phyloP scores from a whole-genome alignment of 257 asterid species.

The Echites panduratus region DNA sequence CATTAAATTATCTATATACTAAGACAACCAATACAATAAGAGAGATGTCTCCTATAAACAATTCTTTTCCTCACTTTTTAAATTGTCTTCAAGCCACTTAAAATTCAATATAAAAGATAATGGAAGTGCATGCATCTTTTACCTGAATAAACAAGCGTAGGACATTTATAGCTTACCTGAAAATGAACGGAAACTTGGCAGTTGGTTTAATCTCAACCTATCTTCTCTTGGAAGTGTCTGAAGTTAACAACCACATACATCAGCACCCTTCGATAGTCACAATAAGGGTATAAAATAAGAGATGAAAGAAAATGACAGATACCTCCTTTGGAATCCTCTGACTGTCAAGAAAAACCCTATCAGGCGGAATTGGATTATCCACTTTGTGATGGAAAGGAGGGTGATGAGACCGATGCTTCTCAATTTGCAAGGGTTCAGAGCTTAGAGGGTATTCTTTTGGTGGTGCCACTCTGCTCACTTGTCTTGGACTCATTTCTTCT shows the following conservation, averaged over 20 bases:
- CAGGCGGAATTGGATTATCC: constrained; percentile 53
- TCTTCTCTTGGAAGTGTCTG: constrained; percentile 76
- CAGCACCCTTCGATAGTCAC: background rate
- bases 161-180: constrained; percentile 38
- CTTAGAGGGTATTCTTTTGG: constrained; percentile 49
- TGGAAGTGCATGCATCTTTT: background rate
- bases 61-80: background rate
- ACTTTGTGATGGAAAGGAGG: constrained; percentile 61
- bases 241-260: constrained; percentile 19
- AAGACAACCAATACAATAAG: background rate
- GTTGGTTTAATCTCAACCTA: constrained; percentile 52
- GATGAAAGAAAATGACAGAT: constrained; percentile 12
- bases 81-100: background rate
- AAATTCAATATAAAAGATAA: background rate
- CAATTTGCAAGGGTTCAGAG: constrained; percentile 56
- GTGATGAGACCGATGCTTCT: constrained; percentile 53
- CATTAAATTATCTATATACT: background rate
- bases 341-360: constrained; percentile 56
- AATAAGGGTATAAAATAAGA: constrained; percentile 11
- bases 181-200: constrained; percentile 47
- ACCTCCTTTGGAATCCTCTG: constrained; percentile 78
- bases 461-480: constrained; percentile 44
- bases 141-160: background rate
- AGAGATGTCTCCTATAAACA: background rate
- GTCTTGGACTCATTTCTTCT: constrained; percentile 71